Evolutionary conservation across 805 yeast species (phyloP).

Genomic region (Vanderwaltozyma verrucispora): DNA sequence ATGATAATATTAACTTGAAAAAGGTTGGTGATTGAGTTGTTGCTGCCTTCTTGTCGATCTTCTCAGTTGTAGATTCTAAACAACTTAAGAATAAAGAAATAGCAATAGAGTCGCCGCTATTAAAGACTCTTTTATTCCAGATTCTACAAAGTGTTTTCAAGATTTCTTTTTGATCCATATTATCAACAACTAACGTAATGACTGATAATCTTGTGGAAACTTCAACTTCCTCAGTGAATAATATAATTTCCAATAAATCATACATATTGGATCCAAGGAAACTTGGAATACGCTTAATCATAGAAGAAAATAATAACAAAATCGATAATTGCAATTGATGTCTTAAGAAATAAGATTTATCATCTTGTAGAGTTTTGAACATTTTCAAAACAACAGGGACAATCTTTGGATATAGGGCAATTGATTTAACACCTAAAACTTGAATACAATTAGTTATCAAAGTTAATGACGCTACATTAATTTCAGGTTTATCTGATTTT

Average conservation of each 20-base stretch:
- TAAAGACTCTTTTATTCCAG: conserved; percentile 41
- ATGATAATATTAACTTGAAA: conserved; percentile 53
- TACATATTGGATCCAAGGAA: conserved; percentile 64
- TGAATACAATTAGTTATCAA: conserved; percentile 61
- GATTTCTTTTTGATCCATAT: conserved; percentile 56
- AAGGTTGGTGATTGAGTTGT: conserved; percentile 58
- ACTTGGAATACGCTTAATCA: conserved; percentile 75
- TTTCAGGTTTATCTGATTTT: conserved; percentile 43
- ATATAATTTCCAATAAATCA: conserved; percentile 48
- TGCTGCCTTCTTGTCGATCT: conserved; percentile 63
- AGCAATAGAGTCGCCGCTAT: conserved; percentile 33
- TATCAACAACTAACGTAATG: conserved; percentile 48
- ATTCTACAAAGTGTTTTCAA: conserved; percentile 49
- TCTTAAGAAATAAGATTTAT: conserved; percentile 19
- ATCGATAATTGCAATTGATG: conserved; percentile 54
- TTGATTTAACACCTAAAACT: conserved; percentile 72
- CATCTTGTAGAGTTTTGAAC: conserved; percentile 32
- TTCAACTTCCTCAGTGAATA: conserved; percentile 49
- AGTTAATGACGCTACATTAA: conserved; percentile 62
- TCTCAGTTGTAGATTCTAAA: conserved; percentile 55
- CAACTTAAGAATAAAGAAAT: conserved; percentile 63
- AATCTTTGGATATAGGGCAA: conserved; percentile 77
- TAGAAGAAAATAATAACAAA: conserved; percentile 58
- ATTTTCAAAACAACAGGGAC: conserved; percentile 62
- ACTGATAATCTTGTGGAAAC: conserved; percentile 51